Percentiles rank a stretch among this genome's conserved stretches.
Evolutionary conservation across 495 filamentous ascomycete genomes (phyloP).

Genomic region (Amorphotheca resinae): DNA sequence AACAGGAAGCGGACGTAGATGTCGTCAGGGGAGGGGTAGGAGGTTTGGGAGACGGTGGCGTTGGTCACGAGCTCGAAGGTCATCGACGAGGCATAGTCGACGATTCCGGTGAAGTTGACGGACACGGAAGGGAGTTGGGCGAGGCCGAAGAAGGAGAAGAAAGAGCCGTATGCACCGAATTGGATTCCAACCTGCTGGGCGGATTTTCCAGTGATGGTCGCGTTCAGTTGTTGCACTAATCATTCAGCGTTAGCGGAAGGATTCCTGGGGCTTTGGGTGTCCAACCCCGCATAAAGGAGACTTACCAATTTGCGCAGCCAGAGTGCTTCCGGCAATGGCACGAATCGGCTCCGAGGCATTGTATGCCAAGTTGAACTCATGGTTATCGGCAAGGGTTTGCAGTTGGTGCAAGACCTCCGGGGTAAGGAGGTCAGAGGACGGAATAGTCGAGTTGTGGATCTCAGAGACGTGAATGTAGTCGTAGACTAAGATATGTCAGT

Average conservation of each 20-base stretch:
- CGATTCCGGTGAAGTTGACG: constrained; percentile 54
- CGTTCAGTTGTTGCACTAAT: constrained; percentile 49
- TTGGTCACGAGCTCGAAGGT: constrained; percentile 65
- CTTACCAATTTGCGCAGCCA: constrained; percentile 38
- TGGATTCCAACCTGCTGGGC: constrained; percentile 45
- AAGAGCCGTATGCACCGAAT: constrained; percentile 59
- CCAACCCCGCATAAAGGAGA: not conserved
- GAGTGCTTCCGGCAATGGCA: constrained; percentile 42
- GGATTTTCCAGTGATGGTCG: constrained; percentile 41
- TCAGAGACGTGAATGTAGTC: constrained; percentile 64
- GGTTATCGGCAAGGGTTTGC: constrained; percentile 50
- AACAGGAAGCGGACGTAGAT: constrained; percentile 67
- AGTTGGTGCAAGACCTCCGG: constrained; percentile 41
- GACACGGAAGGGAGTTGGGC: constrained; percentile 41
- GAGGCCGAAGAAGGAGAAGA: constrained; percentile 65
- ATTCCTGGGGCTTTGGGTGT: too few species aligned
- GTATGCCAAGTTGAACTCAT: constrained; percentile 54
- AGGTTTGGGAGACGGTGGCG: constrained; percentile 22
- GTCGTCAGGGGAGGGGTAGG: constrained; percentile 41
- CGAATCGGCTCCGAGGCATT: constrained; percentile 31
- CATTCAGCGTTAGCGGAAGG: too few species aligned
- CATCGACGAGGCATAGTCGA: constrained; percentile 55
- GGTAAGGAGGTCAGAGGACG: constrained; percentile 28
- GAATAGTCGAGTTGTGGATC: constrained; percentile 51
- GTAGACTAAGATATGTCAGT: constrained; percentile 37